phyloP scores from a whole-genome alignment of 371 early-diverging fungal species.

The Parasitella parasitica region DNA sequence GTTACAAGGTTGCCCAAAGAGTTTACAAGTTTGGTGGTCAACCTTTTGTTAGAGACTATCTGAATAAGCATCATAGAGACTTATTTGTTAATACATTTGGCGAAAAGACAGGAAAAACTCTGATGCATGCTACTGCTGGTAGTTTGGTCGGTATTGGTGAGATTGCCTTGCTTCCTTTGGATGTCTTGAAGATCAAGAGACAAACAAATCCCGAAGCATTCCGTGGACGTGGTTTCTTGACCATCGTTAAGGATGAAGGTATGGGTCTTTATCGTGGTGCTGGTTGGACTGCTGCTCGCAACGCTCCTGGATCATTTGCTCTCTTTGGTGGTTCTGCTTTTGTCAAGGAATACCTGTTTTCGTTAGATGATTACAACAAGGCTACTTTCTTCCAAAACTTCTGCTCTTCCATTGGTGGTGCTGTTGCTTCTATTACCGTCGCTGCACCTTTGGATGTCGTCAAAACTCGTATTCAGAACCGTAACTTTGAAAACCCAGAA shows the following conservation, averaged over 20 bases:
- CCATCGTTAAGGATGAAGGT: conserved; percentile 87
- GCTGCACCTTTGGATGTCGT: conserved; percentile 97
- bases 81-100: conserved; percentile 84
- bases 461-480: conserved; percentile 98
- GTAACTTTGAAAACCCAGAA: conserved; percentile 86
- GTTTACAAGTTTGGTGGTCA: conserved; percentile 98
- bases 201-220: conserved; percentile 93
- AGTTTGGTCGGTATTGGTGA: conserved; percentile 96
- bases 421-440: conserved; percentile 92
- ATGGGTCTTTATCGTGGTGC: conserved; percentile 94
- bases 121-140: conserved; percentile 97
- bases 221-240: conserved; percentile 81
- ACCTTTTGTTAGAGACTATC: conserved; percentile 91
- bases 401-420: conserved; percentile 93
- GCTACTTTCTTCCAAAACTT: conserved; percentile 98
- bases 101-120: conserved; percentile 91
- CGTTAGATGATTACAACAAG: conserved; percentile 83
- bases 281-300: conserved; percentile 97
- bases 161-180: conserved; percentile 92
- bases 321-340: conserved; percentile 94
- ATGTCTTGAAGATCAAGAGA: conserved; percentile 96
- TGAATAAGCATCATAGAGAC: conserved; percentile 78
- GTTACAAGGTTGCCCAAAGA: conserved; percentile 94
- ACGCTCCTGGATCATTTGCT: conserved; percentile 97
- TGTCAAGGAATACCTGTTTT: conserved; percentile 91